Base-by-base conservation (phyloP, 495 filamentous ascomycete genomes). In the Penicilliopsis zonata region DNA sequence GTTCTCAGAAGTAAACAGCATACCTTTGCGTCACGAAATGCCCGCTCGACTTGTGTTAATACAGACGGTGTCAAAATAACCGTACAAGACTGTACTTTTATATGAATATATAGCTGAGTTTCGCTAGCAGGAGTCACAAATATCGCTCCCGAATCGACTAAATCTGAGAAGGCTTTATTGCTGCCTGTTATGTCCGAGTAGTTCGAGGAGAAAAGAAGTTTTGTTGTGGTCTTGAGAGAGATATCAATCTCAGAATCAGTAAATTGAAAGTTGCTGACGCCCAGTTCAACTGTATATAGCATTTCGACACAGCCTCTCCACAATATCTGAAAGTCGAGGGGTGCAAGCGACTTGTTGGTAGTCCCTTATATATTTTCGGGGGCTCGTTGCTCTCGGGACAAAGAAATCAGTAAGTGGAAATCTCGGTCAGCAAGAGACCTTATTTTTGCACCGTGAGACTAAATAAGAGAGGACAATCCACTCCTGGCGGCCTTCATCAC, bases 121-220 rank as follows among this genome's bases (percentile, higher is more conserved):
- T 52, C 47, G 5, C 55, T 52, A n/a, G 44, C 46, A 34, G 52
- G 47, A 10, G 30, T 43, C 1, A 59, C 38, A 57, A 57, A 63
- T 12, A 50, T 5, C 5, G 29, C 24, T 7, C 37, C 20, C 2
- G 39, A 29, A 19, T 36, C 15, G n/a, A 35, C 16, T 13, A 28
- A 23, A 19, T 52, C 34, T 3, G 24, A 23, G n/a, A 38, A 12
- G n/a, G n/a, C n/a, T 1, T 20, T 15, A 12, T 17, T 6, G 4
- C 30, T 4, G 6, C 21, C 3, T 20, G n/a, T 18, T 28, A 27
- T 7, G 2, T 15, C n/a, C 2, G 5, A n/a, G 14, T 18, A 4
- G 1, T 34, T 12, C 12, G 21, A 3, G n/a, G 30, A 28, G 19
- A 35, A 25, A n/a, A 36, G 10, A 12, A 50, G 17, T 18, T 19